Evolutionary conservation across 768 basidiomycete species (phyloP), one percentile per base, ranked within the genome.

Genomic region (Mycena venus): DNA sequence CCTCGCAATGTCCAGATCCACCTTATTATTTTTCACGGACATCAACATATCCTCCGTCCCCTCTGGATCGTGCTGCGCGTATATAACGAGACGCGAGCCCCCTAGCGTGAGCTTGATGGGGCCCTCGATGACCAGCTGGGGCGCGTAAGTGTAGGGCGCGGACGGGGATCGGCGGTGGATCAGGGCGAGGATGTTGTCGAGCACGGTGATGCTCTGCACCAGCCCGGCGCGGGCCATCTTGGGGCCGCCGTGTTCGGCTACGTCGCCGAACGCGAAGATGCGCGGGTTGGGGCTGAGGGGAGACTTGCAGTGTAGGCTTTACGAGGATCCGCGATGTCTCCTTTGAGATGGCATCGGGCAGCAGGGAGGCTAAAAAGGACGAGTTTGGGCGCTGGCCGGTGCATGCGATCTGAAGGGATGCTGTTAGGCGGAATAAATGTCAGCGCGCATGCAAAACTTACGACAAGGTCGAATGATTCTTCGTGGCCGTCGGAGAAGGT

Each of bases 301-400:
- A 6, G 36, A 60, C n/a, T 60, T 60, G 58, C 5, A 60, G 58
- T 23, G 58, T 60, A 14, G 58, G 58, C 12, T 38, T 60, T 6
- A 60, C 58, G 58, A 60, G 58, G 36, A 60, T 60, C n/a, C 58
- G 58, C n/a, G 58, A 60, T 6, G 58, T 60, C 58, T 38, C 19
- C 23, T 60, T 23, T 8, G 58, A 60, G 58, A 60, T 25, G 11
- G 36, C 9, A 8, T 60, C 23, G 36, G 58, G 58, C 31, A 12
- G n/a, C 14, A 60, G 23, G 34, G 58, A 38, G n/a, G 34, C 23
- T 14, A 60, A 0, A 23, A 60, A 25, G 58, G 58, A 38, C 23
- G 58, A 60, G 23, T 60, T 60, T n/a, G 58, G 58, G 12, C 58
- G 34, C 17, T 60, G 58, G 8, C 58, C 58, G 4, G 58, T 60